A percentile compares a stretch with the other conserved stretches of the same genome.
Conservation (phyloP, 257 asterid genomes). For the Lycium ferocissimum region DNA sequence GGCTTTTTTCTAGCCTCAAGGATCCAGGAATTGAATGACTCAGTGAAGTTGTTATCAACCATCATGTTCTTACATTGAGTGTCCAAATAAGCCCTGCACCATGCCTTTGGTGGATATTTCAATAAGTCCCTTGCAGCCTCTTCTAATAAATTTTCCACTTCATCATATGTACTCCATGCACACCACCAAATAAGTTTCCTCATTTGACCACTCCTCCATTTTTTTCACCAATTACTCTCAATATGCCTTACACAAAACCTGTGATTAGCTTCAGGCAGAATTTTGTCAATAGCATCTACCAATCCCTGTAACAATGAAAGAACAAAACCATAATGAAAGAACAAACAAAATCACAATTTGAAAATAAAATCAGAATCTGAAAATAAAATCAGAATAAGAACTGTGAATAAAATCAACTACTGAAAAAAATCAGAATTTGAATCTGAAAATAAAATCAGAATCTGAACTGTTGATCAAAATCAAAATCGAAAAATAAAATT, state of each 20-base stretch:
- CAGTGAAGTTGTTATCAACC: background rate
- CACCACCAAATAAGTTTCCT: background rate
- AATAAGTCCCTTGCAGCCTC: background rate
- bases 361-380: too few relatives aligned
- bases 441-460: background rate
- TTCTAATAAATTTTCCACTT: background rate
- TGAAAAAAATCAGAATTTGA: too few relatives aligned
- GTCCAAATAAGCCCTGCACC: background rate
- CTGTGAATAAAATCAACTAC: background rate
- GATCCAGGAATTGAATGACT: background rate
- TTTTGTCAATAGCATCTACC: background rate
- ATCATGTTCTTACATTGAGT: background rate
- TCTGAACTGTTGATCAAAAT: too few relatives aligned
- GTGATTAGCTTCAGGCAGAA: background rate
- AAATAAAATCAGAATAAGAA: too few relatives aligned
- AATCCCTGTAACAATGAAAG: background rate
- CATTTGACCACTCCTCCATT: too few relatives aligned
- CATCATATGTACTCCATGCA: background rate
- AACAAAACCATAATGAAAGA: background rate
- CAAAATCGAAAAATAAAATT: too few relatives aligned
- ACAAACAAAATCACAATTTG: too few relatives aligned
- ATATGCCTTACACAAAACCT: too few relatives aligned
- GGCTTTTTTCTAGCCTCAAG: background rate
- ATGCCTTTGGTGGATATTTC: background rate
- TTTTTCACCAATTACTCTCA: too few relatives aligned